A percentile compares a stretch with the other conserved stretches of the same genome.
Conservation (phyloP, 345 rosid species). For the Eucalyptus fibrosa region DNA sequence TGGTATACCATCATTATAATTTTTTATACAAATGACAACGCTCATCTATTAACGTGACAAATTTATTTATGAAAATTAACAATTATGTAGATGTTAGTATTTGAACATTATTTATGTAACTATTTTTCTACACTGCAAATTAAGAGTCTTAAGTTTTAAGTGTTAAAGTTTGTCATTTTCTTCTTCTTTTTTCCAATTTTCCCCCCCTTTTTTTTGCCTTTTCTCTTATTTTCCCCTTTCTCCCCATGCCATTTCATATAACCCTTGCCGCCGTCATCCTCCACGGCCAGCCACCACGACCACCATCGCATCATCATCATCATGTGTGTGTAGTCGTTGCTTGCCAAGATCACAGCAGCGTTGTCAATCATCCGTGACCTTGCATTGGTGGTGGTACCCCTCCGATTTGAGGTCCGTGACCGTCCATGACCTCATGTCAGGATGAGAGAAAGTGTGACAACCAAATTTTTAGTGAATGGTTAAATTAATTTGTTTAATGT, state of each 20-base stretch:
- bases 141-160: background rate
- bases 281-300: background rate
- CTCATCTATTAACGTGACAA: background rate
- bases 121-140: background rate
- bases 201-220: background rate
- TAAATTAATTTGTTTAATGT: background rate
- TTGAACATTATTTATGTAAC: background rate
- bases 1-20: background rate
- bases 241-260: background rate
- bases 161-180: background rate
- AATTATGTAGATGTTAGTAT: background rate
- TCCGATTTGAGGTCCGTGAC: background rate
- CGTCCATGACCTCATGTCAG: background rate
- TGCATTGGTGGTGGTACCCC: background rate
- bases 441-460: background rate
- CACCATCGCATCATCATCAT: background rate
- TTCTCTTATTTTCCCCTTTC: background rate
- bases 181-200: background rate
- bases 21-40: background rate
- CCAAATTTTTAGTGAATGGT: background rate
- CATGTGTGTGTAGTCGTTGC: background rate
- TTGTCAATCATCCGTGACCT: background rate
- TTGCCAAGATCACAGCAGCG: background rate
- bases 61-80: background rate
- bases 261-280: background rate